Percentiles rank a stretch among this genome's conserved stretches.
phyloP scores from a whole-genome alignment of 2,329 filamentous ascomycete genomes.

The Orbilia quercus region DNA sequence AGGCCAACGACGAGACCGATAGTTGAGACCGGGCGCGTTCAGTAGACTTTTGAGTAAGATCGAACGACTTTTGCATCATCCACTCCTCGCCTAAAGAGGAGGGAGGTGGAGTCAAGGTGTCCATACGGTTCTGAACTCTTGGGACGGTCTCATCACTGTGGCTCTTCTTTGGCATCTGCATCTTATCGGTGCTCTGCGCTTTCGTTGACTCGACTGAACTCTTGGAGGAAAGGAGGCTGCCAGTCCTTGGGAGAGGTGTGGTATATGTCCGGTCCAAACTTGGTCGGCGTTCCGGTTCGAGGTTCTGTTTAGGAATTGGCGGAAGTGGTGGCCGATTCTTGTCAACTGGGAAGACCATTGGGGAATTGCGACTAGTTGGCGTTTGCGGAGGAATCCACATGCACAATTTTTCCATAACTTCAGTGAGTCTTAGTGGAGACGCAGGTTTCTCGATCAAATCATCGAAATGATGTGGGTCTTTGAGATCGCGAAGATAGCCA shows the following conservation, averaged over 20 bases:
- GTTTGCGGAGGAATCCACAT: conserved; percentile 83
- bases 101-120: conserved; percentile 51
- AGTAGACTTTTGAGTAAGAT: conserved; percentile 40
- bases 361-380: conserved; percentile 49
- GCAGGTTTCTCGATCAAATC: conserved; percentile 96
- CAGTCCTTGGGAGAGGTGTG: conserved; percentile 37
- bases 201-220: conserved; percentile 32
- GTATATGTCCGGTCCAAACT: conserved; percentile 51
- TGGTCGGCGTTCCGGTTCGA: conserved; percentile 46
- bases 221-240: conserved; percentile 43
- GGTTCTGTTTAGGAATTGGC: conserved; percentile 34
- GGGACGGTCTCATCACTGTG: conserved; percentile 52
- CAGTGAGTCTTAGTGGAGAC: conserved; percentile 87
- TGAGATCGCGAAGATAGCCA: conserved; percentile 96
- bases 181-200: conserved; percentile 17
- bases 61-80: conserved; percentile 54
- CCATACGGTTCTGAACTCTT: conserved; percentile 45
- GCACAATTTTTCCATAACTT: conserved; percentile 86
- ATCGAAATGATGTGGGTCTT: conserved; percentile 94
- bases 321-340: conserved; percentile 67
- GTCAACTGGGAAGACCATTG: conserved; percentile 48
- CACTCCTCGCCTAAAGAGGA: conserved; percentile 46
- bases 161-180: conserved; percentile 43
- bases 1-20: conserved; percentile 50
- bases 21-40: conserved; percentile 54